Evolutionary conservation across 805 yeast genomes (phyloP).

Genomic region (Zygotorulaspora sp.): DNA sequence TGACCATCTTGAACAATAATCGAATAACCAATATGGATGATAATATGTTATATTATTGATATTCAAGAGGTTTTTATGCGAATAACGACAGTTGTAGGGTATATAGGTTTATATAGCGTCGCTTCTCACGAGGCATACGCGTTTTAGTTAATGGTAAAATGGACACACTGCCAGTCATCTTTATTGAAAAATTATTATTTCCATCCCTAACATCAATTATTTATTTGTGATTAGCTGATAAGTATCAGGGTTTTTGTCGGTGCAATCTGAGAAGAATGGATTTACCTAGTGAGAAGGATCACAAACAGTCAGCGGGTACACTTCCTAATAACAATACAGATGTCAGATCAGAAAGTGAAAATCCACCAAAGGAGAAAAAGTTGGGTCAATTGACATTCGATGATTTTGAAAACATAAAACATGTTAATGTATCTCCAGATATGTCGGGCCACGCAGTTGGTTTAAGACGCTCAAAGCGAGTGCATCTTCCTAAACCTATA

Average conservation of each 20-base stretch:
- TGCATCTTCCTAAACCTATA: slow-evolving; percentile 19
- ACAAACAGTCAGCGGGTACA: slow-evolving; percentile 14
- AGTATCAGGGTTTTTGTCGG: background rate
- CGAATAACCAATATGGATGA: no score
- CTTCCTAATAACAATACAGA: slow-evolving; percentile 4
- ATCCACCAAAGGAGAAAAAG: slow-evolving; percentile 10
- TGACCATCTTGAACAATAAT: no score
- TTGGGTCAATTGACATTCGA: slow-evolving; percentile 28
- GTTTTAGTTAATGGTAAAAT: slow-evolving; percentile 12
- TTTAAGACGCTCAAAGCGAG: slow-evolving; percentile 28
- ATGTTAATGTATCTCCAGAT: slow-evolving; percentile 17
- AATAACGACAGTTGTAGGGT: no score
- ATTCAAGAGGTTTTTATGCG: no score
- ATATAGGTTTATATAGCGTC: no score
- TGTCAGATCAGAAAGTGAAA: slow-evolving; percentile 3
- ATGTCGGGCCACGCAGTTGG: slow-evolving; percentile 11
- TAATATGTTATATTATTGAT: no score
- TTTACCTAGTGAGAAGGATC: slow-evolving; percentile 4
- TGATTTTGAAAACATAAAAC: slow-evolving; percentile 27
- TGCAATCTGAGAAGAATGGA: slow-evolving; percentile 9
- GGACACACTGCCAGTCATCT: no score
- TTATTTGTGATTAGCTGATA: background rate
- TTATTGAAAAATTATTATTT: background rate
- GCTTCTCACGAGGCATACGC: slow-evolving; percentile 15
- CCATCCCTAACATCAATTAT: slow-evolving; percentile 2